Evolutionary conservation across 495 filamentous ascomycete species (phyloP).

Genomic region (Cercophora newfieldiana): DNA sequence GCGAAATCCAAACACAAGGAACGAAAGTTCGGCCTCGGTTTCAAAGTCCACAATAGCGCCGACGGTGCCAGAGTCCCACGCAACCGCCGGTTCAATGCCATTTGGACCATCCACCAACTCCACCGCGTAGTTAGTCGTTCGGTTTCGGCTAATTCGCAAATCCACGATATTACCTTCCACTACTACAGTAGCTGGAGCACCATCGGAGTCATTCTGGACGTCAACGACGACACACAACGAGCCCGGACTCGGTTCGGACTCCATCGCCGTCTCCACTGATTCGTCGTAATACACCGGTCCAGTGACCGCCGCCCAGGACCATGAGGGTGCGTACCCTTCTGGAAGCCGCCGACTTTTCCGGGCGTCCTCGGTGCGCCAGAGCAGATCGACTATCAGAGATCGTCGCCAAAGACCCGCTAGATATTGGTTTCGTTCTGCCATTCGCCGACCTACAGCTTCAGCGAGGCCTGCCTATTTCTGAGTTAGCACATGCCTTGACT

Average conservation of each 20-base stretch:
- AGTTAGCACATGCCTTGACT: neutral
- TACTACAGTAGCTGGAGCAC: neutral
- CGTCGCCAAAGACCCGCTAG: neutral
- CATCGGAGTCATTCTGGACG: neutral
- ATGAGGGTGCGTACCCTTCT: neutral
- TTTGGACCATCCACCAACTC: neutral
- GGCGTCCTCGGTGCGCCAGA: neutral
- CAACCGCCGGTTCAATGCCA: neutral
- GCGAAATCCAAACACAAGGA: neutral
- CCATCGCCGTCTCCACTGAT: neutral
- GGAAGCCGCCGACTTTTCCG: neutral
- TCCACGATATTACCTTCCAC: neutral
- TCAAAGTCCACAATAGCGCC: neutral
- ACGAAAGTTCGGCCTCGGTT: neutral
- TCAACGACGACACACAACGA: neutral
- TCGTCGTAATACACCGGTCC: neutral
- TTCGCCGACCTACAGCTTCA: neutral
- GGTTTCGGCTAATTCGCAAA: no score
- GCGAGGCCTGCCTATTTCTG: neutral
- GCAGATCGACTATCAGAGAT: neutral
- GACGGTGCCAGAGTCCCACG: neutral
- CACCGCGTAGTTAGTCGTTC: neutral
- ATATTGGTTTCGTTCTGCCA: neutral
- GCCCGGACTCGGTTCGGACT: neutral
- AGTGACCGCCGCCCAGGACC: constrained; percentile 1